Evolutionary conservation across 1,284 basidiomycete genomes (phyloP), one percentile per base, ranked within the genome.

Genomic region (Cutaneotrichosporon mucoides): DNA sequence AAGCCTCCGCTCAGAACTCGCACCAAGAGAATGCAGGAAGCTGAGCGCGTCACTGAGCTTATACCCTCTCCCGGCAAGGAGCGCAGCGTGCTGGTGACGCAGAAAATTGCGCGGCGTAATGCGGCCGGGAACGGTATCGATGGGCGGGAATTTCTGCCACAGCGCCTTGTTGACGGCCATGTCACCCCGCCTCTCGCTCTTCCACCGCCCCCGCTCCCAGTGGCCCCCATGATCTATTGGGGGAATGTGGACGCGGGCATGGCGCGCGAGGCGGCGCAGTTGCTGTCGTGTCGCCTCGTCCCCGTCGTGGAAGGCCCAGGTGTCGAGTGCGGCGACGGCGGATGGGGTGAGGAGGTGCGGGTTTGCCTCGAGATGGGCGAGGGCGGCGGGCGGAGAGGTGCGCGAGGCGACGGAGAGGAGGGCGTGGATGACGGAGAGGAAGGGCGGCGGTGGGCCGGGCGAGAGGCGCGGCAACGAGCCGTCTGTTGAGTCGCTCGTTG

Each of bases 1-100:
- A 15, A 41, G 37, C 6, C 44, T 3, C 2, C 48, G 24, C 36
- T 35, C 34, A 0, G 33, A 1, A 36, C 10, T 12, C 10, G 45
- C 35, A 12, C 12, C 24, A 42, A 13, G 15, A 3, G 3, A 36
- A 35, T 10, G 35, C 12, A 3, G 33, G 36, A 50, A 34, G 5
- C 10, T 38, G 10, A 40, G 49, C 5, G 33, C 15, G 15, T 51
- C 49, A 10, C 3, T 9, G 0, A 33, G 16, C 1, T 4, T 9
- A 5, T 33, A 24, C 12, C 37, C 48, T 6, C 11, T 11, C 10
- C 16, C n/a, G 4, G 24, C 6, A 13, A 61, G 52, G 3, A 54
- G 49, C 8, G 54, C 46, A 11, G 47, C 44, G 45, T 64, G 62
- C 48, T 54, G 44, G n/a, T 56, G 44, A 6, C 55, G 33, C 13